A percentile compares a stretch with the other conserved stretches of the same genome.
Conservation (phyloP, 495 filamentous ascomycete genomes). For the Aspergillus diversus region DNA sequence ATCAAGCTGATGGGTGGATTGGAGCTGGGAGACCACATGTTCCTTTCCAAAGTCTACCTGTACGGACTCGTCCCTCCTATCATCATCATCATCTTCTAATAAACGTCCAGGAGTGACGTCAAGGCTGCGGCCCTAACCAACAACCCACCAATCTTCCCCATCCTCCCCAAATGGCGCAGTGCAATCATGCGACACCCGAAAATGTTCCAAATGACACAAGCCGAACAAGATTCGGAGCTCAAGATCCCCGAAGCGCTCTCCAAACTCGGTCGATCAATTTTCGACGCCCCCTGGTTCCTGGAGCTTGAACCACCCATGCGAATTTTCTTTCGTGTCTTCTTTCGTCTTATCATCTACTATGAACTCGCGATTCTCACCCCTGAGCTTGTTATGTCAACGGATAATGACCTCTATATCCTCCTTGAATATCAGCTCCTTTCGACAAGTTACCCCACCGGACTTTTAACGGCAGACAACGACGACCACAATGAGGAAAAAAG, state of each 20-base stretch:
- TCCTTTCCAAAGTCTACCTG: slow-evolving; percentile 15
- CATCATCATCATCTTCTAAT: neutral
- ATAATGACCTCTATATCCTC: slow-evolving; percentile 13
- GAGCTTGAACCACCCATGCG: slow-evolving; percentile 7
- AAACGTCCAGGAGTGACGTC: slow-evolving; percentile 5
- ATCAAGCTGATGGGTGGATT: slow-evolving; percentile 4
- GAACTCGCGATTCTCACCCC: neutral
- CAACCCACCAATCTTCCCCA: slow-evolving; percentile 5
- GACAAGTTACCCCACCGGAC: neutral
- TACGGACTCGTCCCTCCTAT: neutral
- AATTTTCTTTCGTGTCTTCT: slow-evolving; percentile 1
- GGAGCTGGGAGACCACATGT: slow-evolving; percentile 8
- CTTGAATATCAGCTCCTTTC: slow-evolving; percentile 16
- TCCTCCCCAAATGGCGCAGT: slow-evolving; percentile 7
- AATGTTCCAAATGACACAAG: slow-evolving; percentile 2
- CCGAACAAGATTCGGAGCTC: neutral
- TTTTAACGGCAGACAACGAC: neutral
- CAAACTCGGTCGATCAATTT: neutral
- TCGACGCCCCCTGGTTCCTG: slow-evolving; percentile 12
- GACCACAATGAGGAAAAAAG: neutral
- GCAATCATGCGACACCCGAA: slow-evolving; percentile 9
- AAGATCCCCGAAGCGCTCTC: neutral
- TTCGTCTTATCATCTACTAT: slow-evolving; percentile 10
- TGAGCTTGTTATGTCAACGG: slow-evolving; percentile 1
- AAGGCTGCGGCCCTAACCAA: slow-evolving; percentile 6